Conservation (phyloP, 495 filamentous ascomycete genomes). For the Elasticomyces elasticus region DNA sequence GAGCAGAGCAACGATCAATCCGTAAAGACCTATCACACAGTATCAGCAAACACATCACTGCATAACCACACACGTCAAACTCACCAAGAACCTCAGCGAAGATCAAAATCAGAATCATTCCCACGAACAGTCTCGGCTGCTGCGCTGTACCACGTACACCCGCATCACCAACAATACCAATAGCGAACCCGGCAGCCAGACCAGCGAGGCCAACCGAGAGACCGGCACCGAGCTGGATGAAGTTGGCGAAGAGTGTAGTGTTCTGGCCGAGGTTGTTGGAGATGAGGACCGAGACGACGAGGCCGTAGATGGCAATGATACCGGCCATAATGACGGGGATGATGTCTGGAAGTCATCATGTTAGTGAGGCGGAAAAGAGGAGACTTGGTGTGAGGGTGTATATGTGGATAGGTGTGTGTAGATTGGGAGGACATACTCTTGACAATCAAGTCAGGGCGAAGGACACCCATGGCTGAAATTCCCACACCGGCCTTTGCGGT, state of each 20-base stretch:
- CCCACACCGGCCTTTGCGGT: constrained; percentile 99
- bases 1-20: constrained; percentile 92
- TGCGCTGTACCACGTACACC: constrained; percentile 98
- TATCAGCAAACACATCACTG: neutral
- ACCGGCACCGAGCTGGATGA: constrained; percentile 96
- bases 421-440: constrained; percentile 66
- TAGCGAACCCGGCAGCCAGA: constrained; percentile 95
- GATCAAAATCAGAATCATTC: constrained; percentile 99
- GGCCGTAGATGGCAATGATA: constrained; percentile 99
- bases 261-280: constrained; percentile 80
- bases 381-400: neutral
- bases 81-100: constrained; percentile 98
- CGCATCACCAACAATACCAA: constrained; percentile 98
- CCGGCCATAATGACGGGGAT: constrained; percentile 99
- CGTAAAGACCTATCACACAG: constrained; percentile 70
- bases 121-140: constrained; percentile 94
- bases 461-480: constrained; percentile 95
- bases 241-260: constrained; percentile 79
- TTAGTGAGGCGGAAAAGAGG: neutral
- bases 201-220: constrained; percentile 91
- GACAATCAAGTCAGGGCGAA: constrained; percentile 95
- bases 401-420: neutral
- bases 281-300: constrained; percentile 96
- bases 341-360: constrained; percentile 57
- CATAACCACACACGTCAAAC: constrained; percentile 24